These are phyloP conservation scores for Oenanthe javanica DNA, from an alignment of 140 eudicot species.

Conservation along the genomic window DNA sequence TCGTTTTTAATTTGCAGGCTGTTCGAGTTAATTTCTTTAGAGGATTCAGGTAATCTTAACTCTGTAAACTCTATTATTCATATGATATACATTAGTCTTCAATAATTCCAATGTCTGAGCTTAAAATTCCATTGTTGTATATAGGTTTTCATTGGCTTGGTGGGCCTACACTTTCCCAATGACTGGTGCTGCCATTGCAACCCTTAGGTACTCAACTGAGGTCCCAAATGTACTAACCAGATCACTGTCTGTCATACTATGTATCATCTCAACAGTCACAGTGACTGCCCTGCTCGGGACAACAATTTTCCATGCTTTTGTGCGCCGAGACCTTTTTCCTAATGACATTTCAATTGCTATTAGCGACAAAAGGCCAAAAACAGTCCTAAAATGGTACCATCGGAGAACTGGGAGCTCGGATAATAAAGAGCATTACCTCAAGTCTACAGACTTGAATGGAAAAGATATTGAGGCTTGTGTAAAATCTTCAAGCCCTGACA, in stretches of 20 bases:
- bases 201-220: slow-evolving; percentile 54
- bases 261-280: slow-evolving; percentile 39
- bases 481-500: slow-evolving; percentile 5
- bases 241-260: slow-evolving; percentile 29
- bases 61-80: not conserved
- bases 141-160: slow-evolving; percentile 73
- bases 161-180: slow-evolving; percentile 97
- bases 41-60: slow-evolving; percentile 42
- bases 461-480: slow-evolving; percentile 38
- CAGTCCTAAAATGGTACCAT: slow-evolving; percentile 46
- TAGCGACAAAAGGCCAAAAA: slow-evolving; percentile 43
- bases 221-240: slow-evolving; percentile 43
- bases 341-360: slow-evolving; percentile 81
- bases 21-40: slow-evolving; percentile 77
- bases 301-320: slow-evolving; percentile 59
- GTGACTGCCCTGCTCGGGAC: slow-evolving; percentile 43
- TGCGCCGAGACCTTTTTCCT: slow-evolving; percentile 64
- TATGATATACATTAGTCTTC: not conserved
- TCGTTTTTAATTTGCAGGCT: slow-evolving; percentile 38
- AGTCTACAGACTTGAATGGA: slow-evolving; percentile 31
- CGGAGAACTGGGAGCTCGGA: slow-evolving; percentile 42
- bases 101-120: not conserved
- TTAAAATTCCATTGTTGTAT: not conserved
- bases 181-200: slow-evolving; percentile 83
- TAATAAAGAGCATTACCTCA: slow-evolving; percentile 43